Conservation (phyloP, 2,329 filamentous ascomycete species). For the Colletotrichum phormii region DNA sequence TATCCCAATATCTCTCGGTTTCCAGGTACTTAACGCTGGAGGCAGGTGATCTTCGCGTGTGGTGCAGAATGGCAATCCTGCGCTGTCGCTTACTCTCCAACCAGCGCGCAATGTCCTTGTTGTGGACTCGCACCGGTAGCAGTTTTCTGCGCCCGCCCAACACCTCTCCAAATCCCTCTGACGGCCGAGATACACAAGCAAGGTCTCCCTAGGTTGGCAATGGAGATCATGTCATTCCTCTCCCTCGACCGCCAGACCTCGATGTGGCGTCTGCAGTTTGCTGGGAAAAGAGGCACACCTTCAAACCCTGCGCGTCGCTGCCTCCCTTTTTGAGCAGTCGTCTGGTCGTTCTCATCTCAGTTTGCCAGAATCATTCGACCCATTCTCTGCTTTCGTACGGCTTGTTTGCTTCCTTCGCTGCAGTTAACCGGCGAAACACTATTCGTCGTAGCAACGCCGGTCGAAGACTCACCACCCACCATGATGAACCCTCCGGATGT, state of each 20-base stretch:
- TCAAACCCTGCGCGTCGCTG: not conserved
- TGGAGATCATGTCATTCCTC: not conserved
- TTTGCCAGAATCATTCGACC: not conserved
- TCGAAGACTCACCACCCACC: not conserved
- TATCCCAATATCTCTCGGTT: not conserved
- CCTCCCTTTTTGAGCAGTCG: not conserved
- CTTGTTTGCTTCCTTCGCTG: not conserved
- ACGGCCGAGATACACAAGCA: not conserved
- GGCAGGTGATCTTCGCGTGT: too few species aligned
- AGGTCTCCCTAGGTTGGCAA: not conserved
- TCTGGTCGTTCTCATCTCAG: not conserved
- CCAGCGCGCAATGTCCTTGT: not conserved
- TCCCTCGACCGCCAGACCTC: not conserved
- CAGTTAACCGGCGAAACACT: not conserved
- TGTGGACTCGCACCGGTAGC: not conserved
- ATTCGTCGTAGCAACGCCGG: not conserved
- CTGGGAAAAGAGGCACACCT: not conserved
- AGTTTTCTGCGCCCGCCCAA: not conserved
- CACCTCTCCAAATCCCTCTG: not conserved
- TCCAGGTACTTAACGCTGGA: not conserved
- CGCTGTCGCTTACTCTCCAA: not conserved
- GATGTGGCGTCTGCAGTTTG: not conserved
- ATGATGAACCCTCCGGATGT: not conserved
- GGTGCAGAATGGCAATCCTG: too few species aligned
- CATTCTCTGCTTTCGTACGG: not conserved